Evolutionary conservation across 768 basidiomycete species (phyloP).

Genomic region (Pleurotus ostreatus): DNA sequence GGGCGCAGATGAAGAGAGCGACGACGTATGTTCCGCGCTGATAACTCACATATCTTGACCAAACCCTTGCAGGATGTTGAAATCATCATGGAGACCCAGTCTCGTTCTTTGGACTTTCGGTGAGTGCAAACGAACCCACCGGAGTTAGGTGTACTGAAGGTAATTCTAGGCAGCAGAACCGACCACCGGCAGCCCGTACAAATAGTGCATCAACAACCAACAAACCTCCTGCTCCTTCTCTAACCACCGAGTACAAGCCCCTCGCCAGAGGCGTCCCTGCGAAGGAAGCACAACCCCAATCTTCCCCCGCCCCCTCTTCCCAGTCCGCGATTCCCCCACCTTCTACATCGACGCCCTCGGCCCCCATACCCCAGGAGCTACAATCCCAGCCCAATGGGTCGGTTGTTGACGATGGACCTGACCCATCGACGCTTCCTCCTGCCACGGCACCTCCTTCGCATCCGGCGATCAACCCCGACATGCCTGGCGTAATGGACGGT

Average conservation of each 20-base stretch:
- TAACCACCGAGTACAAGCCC: constrained; percentile 82
- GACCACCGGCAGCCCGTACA: constrained; percentile 26
- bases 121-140: constrained; percentile 20
- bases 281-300: constrained; percentile 19
- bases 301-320: constrained; percentile 15
- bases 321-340: constrained; percentile 10
- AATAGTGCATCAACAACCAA: constrained; percentile 26
- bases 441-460: constrained; percentile 75
- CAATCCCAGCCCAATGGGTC: constrained; percentile 14
- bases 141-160: background rate
- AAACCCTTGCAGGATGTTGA: constrained; percentile 64
- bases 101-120: constrained; percentile 76
- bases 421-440: constrained; percentile 61
- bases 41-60: background rate
- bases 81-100: constrained; percentile 81
- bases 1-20: constrained; percentile 40
- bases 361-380: constrained; percentile 11
- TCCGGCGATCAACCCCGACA: constrained; percentile 68
- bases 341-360: constrained; percentile 11
- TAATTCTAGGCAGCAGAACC: constrained; percentile 29
- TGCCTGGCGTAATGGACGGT: constrained; percentile 64
- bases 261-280: constrained; percentile 55
- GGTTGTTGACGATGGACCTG: constrained; percentile 47
- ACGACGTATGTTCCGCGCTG: constrained; percentile 28
- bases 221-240: constrained; percentile 47